Evolutionary conservation across 2,329 filamentous ascomycete species (phyloP).

Genomic region (Rutstroemia sydowiana): DNA sequence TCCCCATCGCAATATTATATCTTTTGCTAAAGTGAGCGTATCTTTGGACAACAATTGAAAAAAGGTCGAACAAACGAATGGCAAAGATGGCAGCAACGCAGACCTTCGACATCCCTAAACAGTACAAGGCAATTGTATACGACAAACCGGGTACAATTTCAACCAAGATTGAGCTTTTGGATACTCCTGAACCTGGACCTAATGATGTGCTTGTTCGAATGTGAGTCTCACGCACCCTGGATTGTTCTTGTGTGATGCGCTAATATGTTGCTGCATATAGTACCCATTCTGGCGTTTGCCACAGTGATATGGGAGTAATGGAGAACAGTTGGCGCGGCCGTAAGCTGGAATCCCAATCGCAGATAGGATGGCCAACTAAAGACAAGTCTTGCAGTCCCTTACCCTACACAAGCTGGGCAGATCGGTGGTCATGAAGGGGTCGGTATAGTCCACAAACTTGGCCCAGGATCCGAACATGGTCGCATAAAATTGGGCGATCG

Average conservation of each 20-base stretch:
- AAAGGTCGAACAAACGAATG: not conserved
- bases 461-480: slow-evolving; percentile 47
- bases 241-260: not conserved
- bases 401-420: slow-evolving; percentile 52
- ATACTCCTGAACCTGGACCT: slow-evolving; percentile 55
- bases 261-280: slow-evolving; percentile 25
- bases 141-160: slow-evolving; percentile 59
- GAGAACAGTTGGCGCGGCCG: slow-evolving; percentile 33
- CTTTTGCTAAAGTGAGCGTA: too few species aligned
- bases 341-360: slow-evolving; percentile 13
- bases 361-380: slow-evolving; percentile 31
- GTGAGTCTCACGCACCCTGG: slow-evolving; percentile 30
- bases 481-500: slow-evolving; percentile 58
- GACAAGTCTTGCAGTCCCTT: slow-evolving; percentile 42
- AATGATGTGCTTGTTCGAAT: slow-evolving; percentile 57
- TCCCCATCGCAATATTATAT: too few species aligned
- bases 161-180: slow-evolving; percentile 55
- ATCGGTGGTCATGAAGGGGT: slow-evolving; percentile 66
- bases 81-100: slow-evolving; percentile 23
- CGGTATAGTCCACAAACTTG: slow-evolving; percentile 57
- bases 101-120: slow-evolving; percentile 42
- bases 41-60: not conserved
- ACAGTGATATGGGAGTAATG: slow-evolving; percentile 54
- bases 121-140: slow-evolving; percentile 57
- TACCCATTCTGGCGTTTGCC: slow-evolving; percentile 58